Percentiles rank a stretch among this genome's conserved stretches.
Evolutionary conservation across 345 rosid genomes (phyloP).

Genomic region (Salix viminalis): DNA sequence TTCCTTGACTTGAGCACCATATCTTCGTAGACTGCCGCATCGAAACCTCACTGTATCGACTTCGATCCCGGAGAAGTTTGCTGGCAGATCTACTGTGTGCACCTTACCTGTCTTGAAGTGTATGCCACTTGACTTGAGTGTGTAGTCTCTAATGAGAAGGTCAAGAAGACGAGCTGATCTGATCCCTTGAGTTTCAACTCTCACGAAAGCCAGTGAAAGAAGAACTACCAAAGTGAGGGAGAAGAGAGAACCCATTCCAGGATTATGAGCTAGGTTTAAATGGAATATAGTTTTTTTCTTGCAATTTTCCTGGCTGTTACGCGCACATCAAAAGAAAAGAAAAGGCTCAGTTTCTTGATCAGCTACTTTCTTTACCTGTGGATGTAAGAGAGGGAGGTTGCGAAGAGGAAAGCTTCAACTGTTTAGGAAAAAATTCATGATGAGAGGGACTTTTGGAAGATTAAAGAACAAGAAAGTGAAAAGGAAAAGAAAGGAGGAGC

Average conservation of each 20-base stretch:
- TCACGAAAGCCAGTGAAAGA: slow-evolving; percentile 18
- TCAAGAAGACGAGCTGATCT: slow-evolving; percentile 58
- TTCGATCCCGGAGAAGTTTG: slow-evolving; percentile 67
- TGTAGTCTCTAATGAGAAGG: slow-evolving; percentile 71
- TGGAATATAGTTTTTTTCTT: not conserved
- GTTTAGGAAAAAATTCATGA: slow-evolving; percentile 9
- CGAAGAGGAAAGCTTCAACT: slow-evolving; percentile 28
- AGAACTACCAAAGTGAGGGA: slow-evolving; percentile 18
- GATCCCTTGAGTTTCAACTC: slow-evolving; percentile 42
- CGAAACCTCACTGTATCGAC: slow-evolving; percentile 63
- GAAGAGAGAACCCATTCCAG: slow-evolving; percentile 40
- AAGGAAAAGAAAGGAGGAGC: slow-evolving; percentile 2
- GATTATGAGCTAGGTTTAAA: not conserved
- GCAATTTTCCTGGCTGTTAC: not conserved
- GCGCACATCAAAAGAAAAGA: not conserved
- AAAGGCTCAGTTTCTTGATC: slow-evolving; percentile 4
- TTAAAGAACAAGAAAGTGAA: slow-evolving; percentile 33
- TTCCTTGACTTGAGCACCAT: slow-evolving; percentile 73
- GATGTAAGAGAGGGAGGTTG: slow-evolving; percentile 19
- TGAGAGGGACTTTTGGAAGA: slow-evolving; percentile 26
- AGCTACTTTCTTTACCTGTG: slow-evolving; percentile 6
- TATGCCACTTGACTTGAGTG: slow-evolving; percentile 48
- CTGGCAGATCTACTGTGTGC: slow-evolving; percentile 55
- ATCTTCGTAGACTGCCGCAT: slow-evolving; percentile 84
- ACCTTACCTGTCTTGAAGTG: slow-evolving; percentile 51